Conservation (phyloP, 352 stramenopile species). For the Globisporangium heterothallicum region DNA sequence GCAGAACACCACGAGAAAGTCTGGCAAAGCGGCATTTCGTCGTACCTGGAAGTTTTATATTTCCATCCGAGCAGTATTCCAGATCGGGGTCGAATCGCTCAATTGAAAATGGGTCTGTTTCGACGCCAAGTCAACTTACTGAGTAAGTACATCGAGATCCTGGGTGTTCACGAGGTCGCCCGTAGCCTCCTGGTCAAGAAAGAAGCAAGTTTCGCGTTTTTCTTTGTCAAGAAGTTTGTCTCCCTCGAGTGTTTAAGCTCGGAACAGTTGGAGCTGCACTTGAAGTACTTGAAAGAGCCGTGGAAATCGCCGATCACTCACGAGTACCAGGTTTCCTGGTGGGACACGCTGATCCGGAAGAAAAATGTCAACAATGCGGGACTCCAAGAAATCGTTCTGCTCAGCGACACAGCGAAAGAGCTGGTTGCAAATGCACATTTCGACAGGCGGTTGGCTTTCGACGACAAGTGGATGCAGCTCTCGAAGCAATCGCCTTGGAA, state of each 20-base stretch:
- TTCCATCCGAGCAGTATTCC: background rate
- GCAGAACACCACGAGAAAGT: background rate
- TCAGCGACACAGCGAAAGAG: background rate
- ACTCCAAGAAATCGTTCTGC: background rate
- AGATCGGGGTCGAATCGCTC: background rate
- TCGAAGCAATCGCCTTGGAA: slow-evolving; percentile 1
- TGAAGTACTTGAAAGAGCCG: slow-evolving; percentile 1
- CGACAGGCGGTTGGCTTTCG: background rate
- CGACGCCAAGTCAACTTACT: slow-evolving; percentile 1
- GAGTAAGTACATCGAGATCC: slow-evolving; percentile 5
- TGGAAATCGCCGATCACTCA: slow-evolving; percentile 5
- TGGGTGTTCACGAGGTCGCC: slow-evolving; percentile 5
- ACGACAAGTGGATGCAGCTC: slow-evolving; percentile 1
- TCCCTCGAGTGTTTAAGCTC: background rate
- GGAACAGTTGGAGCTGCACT: slow-evolving; percentile 2
- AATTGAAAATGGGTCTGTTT: background rate
- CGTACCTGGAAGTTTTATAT: slow-evolving; percentile 4
- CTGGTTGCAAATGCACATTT: slow-evolving; percentile 2
- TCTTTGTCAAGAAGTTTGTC: slow-evolving; percentile 7
- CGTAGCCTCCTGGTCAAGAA: background rate
- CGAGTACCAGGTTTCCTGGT: background rate
- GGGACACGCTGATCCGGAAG: slow-evolving; percentile 1
- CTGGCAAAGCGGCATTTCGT: background rate
- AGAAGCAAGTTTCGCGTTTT: slow-evolving; percentile 2
- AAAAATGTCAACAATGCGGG: background rate